Conservation (phyloP, 306 rosid genomes). For the Macrotyloma uniflorum region DNA sequence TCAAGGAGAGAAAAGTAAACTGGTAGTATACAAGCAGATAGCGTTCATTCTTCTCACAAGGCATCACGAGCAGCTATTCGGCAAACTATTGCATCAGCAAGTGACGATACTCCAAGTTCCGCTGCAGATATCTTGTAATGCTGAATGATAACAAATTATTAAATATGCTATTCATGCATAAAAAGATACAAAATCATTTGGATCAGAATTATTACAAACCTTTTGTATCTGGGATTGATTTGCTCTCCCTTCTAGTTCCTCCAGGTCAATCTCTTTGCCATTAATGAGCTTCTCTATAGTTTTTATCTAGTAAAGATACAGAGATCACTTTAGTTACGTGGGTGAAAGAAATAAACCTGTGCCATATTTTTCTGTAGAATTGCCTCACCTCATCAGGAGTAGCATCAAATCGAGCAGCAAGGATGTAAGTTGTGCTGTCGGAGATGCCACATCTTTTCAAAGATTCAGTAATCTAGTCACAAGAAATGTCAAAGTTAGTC, state of each 20-base stretch:
- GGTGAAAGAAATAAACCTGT: background rate
- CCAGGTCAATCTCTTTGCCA: constrained; percentile 72
- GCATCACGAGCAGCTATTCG: constrained; percentile 86
- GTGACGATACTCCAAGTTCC: constrained; percentile 78
- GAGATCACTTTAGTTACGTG: background rate
- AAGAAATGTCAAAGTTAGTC: constrained; percentile 43
- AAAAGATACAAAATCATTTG: background rate
- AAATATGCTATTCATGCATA: constrained; percentile 24
- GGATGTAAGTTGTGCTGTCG: constrained; percentile 68
- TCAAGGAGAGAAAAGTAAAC: constrained; percentile 17
- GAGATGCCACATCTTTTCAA: constrained; percentile 88
- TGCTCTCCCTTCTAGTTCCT: constrained; percentile 76
- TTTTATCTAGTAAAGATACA: constrained; percentile 49
- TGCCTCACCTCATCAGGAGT: constrained; percentile 69
- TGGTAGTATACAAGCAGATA: constrained; percentile 25
- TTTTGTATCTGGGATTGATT: constrained; percentile 76
- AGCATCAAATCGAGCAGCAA: constrained; percentile 80
- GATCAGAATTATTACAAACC: constrained; percentile 46
- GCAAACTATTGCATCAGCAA: constrained; percentile 77
- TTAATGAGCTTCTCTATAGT: constrained; percentile 66
- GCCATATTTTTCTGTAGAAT: constrained; percentile 9
- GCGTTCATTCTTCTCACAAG: constrained; percentile 54
- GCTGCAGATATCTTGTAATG: constrained; percentile 72
- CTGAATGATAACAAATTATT: constrained; percentile 52
- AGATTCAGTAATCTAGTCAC: constrained; percentile 80